Conservation (phyloP, 208 protist species). For the Crithidia mellificae region DNA sequence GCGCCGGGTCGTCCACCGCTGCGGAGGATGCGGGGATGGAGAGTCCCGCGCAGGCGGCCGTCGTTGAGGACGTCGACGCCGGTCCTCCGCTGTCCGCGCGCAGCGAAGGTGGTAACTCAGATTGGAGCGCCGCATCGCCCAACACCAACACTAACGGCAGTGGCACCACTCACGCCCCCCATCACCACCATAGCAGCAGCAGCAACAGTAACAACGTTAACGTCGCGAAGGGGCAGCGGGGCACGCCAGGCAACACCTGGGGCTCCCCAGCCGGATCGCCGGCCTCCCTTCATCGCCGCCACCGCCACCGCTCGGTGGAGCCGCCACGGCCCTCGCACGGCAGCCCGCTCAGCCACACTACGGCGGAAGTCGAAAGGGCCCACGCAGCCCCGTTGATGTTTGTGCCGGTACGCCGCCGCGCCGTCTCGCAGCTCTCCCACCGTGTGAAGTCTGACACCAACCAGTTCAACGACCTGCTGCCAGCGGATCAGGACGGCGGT, state of each 20-base stretch:
- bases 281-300: constrained; percentile 6
- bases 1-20: background rate
- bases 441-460: constrained; percentile 30
- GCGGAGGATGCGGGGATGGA: background rate
- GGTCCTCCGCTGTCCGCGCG: background rate
- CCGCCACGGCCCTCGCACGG: background rate
- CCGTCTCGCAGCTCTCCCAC: constrained; percentile 33
- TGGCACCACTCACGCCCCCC: too few relatives aligned
- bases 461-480: constrained; percentile 9
- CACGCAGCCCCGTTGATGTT: background rate
- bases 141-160: background rate
- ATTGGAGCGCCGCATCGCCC: background rate
- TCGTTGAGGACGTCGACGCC: background rate
- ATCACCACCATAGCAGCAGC: background rate
- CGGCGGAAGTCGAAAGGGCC: background rate
- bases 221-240: background rate
- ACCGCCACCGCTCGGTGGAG: constrained; percentile 23
- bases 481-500: background rate
- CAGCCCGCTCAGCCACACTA: background rate
- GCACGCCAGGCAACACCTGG: background rate
- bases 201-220: background rate
- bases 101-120: background rate
- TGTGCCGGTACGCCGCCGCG: constrained; percentile 21
- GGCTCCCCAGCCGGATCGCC: background rate
- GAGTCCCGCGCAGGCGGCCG: too few relatives aligned